phyloP scores from a whole-genome alignment of 2,329 filamentous ascomycete species.

The Cladophialophora immunda region DNA sequence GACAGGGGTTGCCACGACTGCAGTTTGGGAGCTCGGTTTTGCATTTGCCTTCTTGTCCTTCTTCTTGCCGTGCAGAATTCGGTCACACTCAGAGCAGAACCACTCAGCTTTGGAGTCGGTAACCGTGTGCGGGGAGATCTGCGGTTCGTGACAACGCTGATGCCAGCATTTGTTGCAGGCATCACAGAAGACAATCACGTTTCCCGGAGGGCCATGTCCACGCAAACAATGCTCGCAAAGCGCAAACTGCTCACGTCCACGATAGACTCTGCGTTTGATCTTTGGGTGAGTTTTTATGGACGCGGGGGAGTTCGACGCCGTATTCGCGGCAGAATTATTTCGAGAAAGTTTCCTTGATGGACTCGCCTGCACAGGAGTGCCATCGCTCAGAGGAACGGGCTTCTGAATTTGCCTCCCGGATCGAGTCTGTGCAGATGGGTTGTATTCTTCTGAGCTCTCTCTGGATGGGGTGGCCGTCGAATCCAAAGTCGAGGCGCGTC shows the following conservation, averaged over 20 bases:
- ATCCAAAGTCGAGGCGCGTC: slow-evolving; percentile 23
- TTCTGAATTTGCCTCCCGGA: slow-evolving; percentile 76
- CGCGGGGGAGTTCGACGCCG: slow-evolving; percentile 33
- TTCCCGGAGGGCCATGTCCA: slow-evolving; percentile 74
- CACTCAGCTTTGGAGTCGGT: slow-evolving; percentile 73
- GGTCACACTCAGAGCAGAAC: slow-evolving; percentile 72
- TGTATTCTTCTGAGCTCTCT: slow-evolving; percentile 57
- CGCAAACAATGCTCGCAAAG: slow-evolving; percentile 77
- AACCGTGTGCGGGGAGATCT: slow-evolving; percentile 74
- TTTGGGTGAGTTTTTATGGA: slow-evolving; percentile 51
- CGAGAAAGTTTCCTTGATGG: slow-evolving; percentile 28
- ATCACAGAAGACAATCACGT: slow-evolving; percentile 87
- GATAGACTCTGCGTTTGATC: slow-evolving; percentile 67
- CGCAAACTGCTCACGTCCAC: slow-evolving; percentile 52
- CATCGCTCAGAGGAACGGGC: slow-evolving; percentile 68
- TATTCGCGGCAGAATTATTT: slow-evolving; percentile 23
- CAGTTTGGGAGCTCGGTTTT: slow-evolving; percentile 7
- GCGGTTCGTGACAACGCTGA: slow-evolving; percentile 80
- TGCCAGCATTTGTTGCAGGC: slow-evolving; percentile 82
- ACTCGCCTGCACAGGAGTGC: slow-evolving; percentile 48
- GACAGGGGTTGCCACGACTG: slow-evolving; percentile 11
- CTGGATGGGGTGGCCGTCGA: slow-evolving; percentile 46
- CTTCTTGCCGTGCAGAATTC: slow-evolving; percentile 40
- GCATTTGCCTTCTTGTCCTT: slow-evolving; percentile 34
- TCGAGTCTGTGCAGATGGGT: slow-evolving; percentile 70